Percentiles rank a stretch among this genome's conserved stretches.
phyloP scores from a whole-genome alignment of 1,284 basidiomycete genomes.

The Apiotrichum mycotoxinovorans region DNA sequence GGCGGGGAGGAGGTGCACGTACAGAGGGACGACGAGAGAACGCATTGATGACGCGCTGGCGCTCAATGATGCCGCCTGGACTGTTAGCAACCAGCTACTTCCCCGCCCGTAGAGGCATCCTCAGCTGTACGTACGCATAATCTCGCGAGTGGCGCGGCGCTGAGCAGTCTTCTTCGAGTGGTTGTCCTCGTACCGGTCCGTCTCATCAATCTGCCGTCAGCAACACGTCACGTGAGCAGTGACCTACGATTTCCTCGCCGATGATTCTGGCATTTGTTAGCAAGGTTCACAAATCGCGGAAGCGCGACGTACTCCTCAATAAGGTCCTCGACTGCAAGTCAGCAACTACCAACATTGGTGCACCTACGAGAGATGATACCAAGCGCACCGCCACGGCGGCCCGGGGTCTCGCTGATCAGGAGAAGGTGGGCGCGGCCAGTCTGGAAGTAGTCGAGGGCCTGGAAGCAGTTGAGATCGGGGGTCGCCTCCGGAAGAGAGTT shows the following conservation, averaged over 20 bases:
- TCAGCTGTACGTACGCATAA: slow-evolving; percentile 60
- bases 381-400: slow-evolving; percentile 70
- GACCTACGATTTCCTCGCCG: slow-evolving; percentile 50
- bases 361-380: slow-evolving; percentile 63
- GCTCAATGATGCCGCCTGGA: slow-evolving; percentile 51
- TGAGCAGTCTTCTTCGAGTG: slow-evolving; percentile 68
- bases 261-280: slow-evolving; percentile 44
- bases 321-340: slow-evolving; percentile 46
- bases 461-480: slow-evolving; percentile 76
- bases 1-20: slow-evolving; percentile 8
- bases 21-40: slow-evolving; percentile 41
- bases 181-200: slow-evolving; percentile 81
- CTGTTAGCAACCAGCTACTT: background rate
- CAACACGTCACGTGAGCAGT: no score
- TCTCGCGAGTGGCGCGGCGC: slow-evolving; percentile 65
- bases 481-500: slow-evolving; percentile 87
- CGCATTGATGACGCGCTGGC: slow-evolving; percentile 44
- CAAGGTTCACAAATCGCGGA: background rate
- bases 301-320: slow-evolving; percentile 44
- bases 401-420: slow-evolving; percentile 78
- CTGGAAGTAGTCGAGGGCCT: slow-evolving; percentile 65
- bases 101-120: no score
- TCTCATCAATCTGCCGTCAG: slow-evolving; percentile 71
- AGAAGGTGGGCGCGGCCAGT: slow-evolving; percentile 91
- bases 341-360: background rate